phyloP scores from a whole-genome alignment of 2,329 filamentous ascomycete genomes.

The Trichoderma cornu-damae region DNA sequence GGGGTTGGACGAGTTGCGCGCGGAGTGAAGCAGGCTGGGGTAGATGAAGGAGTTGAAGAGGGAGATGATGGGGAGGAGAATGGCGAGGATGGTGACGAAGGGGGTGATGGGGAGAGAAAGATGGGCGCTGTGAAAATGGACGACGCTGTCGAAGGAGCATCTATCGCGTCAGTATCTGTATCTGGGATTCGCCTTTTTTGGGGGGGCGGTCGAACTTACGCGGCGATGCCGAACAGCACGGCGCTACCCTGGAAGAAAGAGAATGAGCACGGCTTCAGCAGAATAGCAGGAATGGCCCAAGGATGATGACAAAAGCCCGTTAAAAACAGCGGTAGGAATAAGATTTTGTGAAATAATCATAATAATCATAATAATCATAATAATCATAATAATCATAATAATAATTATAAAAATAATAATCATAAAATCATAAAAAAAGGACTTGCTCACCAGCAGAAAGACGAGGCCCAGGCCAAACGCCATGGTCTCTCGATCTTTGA shows the following conservation, averaged over 20 bases:
- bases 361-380: too few relatives aligned
- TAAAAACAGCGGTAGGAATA: too few relatives aligned
- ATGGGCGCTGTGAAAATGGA: slow-evolving; percentile 35
- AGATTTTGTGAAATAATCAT: too few relatives aligned
- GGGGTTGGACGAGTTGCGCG: slow-evolving; percentile 22
- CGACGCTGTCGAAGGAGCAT: slow-evolving; percentile 32
- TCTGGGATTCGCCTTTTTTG: not conserved
- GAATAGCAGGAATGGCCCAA: too few relatives aligned
- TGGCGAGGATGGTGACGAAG: slow-evolving; percentile 33
- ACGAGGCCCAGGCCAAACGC: slow-evolving; percentile 27
- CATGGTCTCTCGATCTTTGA: not conserved
- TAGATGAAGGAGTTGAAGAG: slow-evolving; percentile 36
- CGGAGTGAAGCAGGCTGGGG: slow-evolving; percentile 29
- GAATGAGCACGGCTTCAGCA: too few relatives aligned
- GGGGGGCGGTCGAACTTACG: slow-evolving; percentile 23
- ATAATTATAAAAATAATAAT: not conserved
- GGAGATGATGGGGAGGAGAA: slow-evolving; percentile 39
- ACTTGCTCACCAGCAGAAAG: slow-evolving; percentile 31
- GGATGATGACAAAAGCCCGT: too few relatives aligned
- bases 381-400: too few relatives aligned
- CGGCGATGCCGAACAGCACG: slow-evolving; percentile 30
- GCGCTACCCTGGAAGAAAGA: slow-evolving; percentile 27
- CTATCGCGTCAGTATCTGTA: not conserved
- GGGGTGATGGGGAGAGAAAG: slow-evolving; percentile 40
- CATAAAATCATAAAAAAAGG: slow-evolving; percentile 8